Conservation (phyloP, 1,284 basidiomycete species). For the Cryptococcus neoformans region DNA sequence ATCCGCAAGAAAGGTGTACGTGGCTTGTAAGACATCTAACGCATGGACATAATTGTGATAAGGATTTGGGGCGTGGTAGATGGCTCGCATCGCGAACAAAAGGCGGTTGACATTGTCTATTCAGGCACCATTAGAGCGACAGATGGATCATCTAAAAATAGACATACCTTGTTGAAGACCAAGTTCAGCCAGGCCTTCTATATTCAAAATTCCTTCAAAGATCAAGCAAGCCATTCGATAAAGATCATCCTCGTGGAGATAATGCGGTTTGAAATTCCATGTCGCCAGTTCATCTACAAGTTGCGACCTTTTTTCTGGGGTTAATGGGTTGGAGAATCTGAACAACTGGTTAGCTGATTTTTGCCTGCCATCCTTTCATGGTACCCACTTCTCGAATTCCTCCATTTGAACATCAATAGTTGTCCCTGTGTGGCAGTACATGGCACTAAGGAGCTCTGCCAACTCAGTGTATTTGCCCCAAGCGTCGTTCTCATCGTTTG, state of each 20-base stretch:
- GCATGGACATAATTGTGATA: conserved; percentile 98
- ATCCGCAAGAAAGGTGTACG: conserved; percentile 73
- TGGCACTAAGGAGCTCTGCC: conserved; percentile 74
- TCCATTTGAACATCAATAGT: conserved; percentile 59
- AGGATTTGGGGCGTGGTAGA: conserved; percentile 83
- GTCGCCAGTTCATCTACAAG: conserved; percentile 63
- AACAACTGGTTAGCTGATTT: neutral
- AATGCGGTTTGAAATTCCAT: conserved; percentile 86
- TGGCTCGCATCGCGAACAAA: conserved; percentile 73
- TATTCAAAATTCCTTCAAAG: conserved; percentile 54
- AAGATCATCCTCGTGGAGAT: conserved; percentile 71
- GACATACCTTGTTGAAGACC: conserved; percentile 65
- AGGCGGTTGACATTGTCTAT: conserved; percentile 65
- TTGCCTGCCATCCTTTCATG: neutral
- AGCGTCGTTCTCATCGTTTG: conserved; percentile 33
- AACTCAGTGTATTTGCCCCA: conserved; percentile 57
- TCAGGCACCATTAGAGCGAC: neutral
- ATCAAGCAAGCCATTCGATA: conserved; percentile 74
- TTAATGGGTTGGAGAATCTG: conserved; percentile 42
- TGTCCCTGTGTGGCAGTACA: conserved; percentile 71
- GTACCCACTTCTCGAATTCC: conserved; percentile 44
- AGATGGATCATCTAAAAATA: neutral
- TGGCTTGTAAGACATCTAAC: conserved; percentile 88
- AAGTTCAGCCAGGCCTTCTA: conserved; percentile 69
- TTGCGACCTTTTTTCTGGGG: conserved; percentile 45